These are phyloP conservation scores for Pestalotiopsis sp. DNA, from an alignment of 2,329 filamentous ascomycete species.

Conservation along the genomic window DNA sequence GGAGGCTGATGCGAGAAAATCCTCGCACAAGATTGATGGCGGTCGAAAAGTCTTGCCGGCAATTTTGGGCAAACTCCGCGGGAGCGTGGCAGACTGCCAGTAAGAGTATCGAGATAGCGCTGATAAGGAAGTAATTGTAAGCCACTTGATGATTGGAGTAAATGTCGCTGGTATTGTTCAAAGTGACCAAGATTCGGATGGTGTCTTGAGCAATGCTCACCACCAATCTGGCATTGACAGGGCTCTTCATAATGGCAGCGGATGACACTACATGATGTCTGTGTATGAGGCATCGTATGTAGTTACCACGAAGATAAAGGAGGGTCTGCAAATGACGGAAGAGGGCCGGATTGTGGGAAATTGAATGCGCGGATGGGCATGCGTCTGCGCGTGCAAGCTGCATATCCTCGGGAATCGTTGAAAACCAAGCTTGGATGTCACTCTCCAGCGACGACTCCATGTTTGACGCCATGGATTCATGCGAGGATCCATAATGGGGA, in stretches of 20 bases:
- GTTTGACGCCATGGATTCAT: conserved; percentile 34
- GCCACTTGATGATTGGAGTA: conserved; percentile 6
- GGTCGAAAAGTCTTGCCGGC: conserved; percentile 3
- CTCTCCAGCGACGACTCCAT: background rate
- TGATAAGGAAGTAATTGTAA: conserved; percentile 9
- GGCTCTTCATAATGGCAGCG: background rate
- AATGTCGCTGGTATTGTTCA: conserved; percentile 5
- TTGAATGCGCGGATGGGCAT: background rate
- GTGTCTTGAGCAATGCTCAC: conserved; percentile 9
- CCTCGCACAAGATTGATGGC: conserved; percentile 5
- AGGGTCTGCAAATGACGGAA: background rate
- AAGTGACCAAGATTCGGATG: background rate
- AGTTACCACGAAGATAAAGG: conserved; percentile 11
- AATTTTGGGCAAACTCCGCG: background rate
- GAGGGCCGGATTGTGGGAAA: background rate
- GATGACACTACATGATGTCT: conserved; percentile 5
- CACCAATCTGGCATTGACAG: background rate
- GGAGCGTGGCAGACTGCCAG: conserved; percentile 10
- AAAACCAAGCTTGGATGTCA: conserved; percentile 2
- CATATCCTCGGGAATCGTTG: background rate
- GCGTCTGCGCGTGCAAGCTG: background rate
- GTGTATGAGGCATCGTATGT: conserved; percentile 8
- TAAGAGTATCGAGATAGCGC: conserved; percentile 6
- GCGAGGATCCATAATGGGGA: conserved; percentile 15
- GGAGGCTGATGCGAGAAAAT: conserved; percentile 2